phyloP scores from a whole-genome alignment of 2,329 filamentous ascomycete genomes.

The Aspergillus pseudoglaucus region DNA sequence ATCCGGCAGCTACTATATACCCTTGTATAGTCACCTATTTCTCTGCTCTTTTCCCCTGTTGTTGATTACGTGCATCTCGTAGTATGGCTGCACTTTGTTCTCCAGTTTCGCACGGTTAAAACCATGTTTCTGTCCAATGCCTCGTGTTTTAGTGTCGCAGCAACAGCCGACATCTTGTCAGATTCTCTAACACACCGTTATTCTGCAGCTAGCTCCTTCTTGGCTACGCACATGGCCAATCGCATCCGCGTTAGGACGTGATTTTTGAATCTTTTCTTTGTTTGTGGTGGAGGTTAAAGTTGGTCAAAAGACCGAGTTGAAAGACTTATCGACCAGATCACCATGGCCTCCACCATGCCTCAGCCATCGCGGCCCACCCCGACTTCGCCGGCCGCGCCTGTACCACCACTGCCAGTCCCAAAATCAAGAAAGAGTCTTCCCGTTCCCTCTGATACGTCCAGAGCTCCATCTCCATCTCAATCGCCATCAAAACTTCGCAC shows the following conservation, averaged over 20 bases:
- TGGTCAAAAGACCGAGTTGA: no score
- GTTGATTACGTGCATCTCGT: no score
- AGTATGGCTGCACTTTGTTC: neutral
- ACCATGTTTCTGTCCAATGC: neutral
- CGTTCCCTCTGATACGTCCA: conserved; percentile 41
- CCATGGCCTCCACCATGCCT: conserved; percentile 48
- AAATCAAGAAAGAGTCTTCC: conserved; percentile 65
- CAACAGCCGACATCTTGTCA: neutral
- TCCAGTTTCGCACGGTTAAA: neutral
- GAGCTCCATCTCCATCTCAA: conserved; percentile 35
- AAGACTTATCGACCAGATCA: neutral
- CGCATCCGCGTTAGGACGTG: neutral
- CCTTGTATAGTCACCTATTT: neutral
- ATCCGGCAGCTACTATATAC: neutral
- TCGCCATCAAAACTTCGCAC: conserved; percentile 54
- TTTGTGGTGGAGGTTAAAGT: neutral
- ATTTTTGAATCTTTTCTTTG: neutral
- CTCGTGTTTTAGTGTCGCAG: no score
- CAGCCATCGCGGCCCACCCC: conserved; percentile 55
- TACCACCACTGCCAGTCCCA: conserved; percentile 66
- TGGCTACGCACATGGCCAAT: neutral
- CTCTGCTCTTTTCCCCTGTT: no score
- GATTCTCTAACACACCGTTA: neutral
- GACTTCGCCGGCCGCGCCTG: conserved; percentile 63
- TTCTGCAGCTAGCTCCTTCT: neutral